A percentile compares a stretch with the other conserved stretches of the same genome.
Conservation (phyloP, 139 green algal species). For the Chlorella sp. region DNA sequence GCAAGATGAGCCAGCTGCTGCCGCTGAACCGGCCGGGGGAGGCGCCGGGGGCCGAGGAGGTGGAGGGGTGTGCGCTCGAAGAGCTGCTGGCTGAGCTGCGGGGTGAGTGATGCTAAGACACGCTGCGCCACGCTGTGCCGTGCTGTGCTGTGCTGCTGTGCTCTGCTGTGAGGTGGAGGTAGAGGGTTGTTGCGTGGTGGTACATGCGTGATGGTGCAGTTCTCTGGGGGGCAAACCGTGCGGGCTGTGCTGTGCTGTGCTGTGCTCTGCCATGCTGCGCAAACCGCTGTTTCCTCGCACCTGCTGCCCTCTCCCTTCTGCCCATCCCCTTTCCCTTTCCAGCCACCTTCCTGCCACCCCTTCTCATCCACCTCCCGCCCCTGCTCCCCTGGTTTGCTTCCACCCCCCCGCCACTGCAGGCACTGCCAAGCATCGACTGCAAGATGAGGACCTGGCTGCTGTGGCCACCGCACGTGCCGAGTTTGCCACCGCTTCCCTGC, state of each 20-base stretch:
- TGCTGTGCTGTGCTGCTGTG: not conserved
- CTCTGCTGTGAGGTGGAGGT: not conserved
- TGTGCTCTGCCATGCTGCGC: not conserved
- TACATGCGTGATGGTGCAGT: too few species aligned
- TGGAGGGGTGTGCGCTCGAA: not conserved
- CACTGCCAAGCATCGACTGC: not conserved
- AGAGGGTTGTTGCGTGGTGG: too few species aligned
- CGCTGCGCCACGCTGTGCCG: not conserved
- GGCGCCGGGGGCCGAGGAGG: not conserved
- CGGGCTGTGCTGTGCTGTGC: too few species aligned
- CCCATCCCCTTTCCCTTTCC: not conserved
- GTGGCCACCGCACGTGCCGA: not conserved
- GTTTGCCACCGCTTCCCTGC: not conserved
- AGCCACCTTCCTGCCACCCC: not conserved
- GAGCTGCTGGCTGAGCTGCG: not conserved
- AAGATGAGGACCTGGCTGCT: not conserved
- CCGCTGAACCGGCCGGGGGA: conserved; percentile 23
- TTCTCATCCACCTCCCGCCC: not conserved
- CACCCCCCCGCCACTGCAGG: not conserved
- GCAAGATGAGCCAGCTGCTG: not conserved
- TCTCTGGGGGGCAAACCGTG: too few species aligned
- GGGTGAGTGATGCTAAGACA: not conserved
- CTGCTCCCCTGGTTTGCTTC: not conserved
- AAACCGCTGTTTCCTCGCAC: too few species aligned
- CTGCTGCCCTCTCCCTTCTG: too few species aligned